phyloP scores from a whole-genome alignment of 495 filamentous ascomycete species.

The Aeminium ludgeri region DNA sequence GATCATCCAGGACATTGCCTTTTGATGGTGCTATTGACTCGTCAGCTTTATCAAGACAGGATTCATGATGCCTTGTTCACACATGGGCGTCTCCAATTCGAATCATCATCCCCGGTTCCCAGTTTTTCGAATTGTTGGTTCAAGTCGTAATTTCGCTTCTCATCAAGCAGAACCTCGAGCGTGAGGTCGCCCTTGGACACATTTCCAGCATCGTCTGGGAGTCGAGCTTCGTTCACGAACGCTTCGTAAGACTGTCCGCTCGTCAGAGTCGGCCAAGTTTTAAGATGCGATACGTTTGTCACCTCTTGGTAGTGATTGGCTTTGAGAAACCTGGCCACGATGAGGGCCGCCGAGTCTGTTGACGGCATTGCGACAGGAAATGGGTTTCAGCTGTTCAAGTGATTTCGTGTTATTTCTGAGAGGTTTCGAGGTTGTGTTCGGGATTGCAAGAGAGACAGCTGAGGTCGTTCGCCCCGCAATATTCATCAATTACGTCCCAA shows the following conservation, averaged over 20 bases:
- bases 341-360: slow-evolving; percentile 29
- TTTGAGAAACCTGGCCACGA: slow-evolving; percentile 47
- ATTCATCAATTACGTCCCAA: too few relatives aligned
- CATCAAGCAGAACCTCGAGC: slow-evolving; percentile 46
- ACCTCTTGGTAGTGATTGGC: slow-evolving; percentile 42
- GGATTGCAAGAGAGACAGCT: too few relatives aligned
- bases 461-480: too few relatives aligned
- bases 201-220: slow-evolving; percentile 32
- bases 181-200: slow-evolving; percentile 32
- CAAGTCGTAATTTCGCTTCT: slow-evolving; percentile 47
- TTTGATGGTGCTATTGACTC: slow-evolving; percentile 31
- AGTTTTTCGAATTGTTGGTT: slow-evolving; percentile 40
- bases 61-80: slow-evolving; percentile 4
- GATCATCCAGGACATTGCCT: slow-evolving; percentile 25
- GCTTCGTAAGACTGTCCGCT: slow-evolving; percentile 33
- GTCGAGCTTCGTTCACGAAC: slow-evolving; percentile 45
- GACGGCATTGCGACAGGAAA: slow-evolving; percentile 23
- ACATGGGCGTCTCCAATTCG: slow-evolving; percentile 37
- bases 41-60: not conserved
- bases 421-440: too few relatives aligned
- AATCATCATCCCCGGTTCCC: slow-evolving; percentile 27
- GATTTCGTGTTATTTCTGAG: too few relatives aligned
- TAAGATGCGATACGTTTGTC: slow-evolving; percentile 4
- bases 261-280: slow-evolving; percentile 4
- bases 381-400: too few relatives aligned